A percentile compares a stretch with the other conserved stretches of the same genome.
Conservation (phyloP, 2,329 filamentous ascomycete genomes). For the Cladosporium halotolerans region DNA sequence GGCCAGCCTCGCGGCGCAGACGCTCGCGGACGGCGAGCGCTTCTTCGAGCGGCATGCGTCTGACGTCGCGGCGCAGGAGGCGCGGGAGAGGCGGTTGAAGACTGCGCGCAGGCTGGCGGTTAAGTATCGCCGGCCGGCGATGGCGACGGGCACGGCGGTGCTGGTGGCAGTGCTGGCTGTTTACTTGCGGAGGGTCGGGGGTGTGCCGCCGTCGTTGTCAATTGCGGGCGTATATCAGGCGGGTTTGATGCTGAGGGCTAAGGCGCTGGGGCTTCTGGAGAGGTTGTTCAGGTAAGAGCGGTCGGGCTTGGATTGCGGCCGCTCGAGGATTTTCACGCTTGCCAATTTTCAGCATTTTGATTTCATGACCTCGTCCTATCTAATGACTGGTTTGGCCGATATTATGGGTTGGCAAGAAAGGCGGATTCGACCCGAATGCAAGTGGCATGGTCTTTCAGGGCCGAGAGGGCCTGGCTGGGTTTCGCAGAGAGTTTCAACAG, state of each 20-base stretch:
- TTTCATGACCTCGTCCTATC: no score
- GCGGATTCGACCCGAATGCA: no score
- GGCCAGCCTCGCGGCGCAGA: constrained; percentile 47
- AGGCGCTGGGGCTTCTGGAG: background rate
- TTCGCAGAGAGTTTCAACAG: no score
- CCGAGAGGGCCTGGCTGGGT: no score
- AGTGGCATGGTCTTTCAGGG: no score
- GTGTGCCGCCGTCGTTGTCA: background rate
- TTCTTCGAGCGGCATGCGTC: constrained; percentile 66
- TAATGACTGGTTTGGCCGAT: no score
- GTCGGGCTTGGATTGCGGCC: no score
- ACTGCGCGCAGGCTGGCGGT: constrained; percentile 42
- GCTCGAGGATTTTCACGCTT: no score
- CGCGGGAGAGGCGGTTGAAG: constrained; percentile 44
- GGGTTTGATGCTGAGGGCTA: background rate
- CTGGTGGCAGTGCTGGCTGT: constrained; percentile 62
- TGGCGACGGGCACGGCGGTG: constrained; percentile 49
- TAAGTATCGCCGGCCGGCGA: constrained; percentile 60
- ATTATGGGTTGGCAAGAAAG: no score
- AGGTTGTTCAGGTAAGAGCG: background rate
- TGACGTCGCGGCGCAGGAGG: constrained; percentile 64
- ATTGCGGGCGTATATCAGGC: background rate
- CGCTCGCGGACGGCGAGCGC: constrained; percentile 57
- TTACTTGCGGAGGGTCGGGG: constrained; percentile 34
- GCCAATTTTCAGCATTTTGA: no score